Percentiles rank a stretch among this genome's conserved stretches.
Evolutionary conservation across 371 early-diverging fungal genomes (phyloP).

Genomic region (Apophysomyces elegans): DNA sequence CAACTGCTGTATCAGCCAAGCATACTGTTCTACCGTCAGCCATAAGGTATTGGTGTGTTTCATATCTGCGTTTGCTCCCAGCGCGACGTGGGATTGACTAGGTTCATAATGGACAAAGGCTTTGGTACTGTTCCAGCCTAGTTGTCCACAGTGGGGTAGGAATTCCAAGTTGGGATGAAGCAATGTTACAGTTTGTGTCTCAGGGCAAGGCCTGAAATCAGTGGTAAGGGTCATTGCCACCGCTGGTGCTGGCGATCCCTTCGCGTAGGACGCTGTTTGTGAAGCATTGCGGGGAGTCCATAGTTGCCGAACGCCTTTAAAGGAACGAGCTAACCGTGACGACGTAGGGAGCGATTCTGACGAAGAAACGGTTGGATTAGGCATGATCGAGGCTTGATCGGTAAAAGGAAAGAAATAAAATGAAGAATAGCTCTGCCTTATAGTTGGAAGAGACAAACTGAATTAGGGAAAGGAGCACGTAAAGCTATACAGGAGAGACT

Average conservation of each 20-base stretch:
- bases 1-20: slow-evolving; percentile 42
- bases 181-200: slow-evolving; percentile 20
- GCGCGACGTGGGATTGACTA: slow-evolving; percentile 24
- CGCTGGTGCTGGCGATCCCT: background rate
- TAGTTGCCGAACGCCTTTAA: slow-evolving; percentile 8
- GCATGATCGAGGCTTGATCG: slow-evolving; percentile 6
- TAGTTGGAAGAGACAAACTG: slow-evolving; percentile 8
- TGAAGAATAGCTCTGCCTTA: slow-evolving; percentile 8
- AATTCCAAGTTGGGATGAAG: slow-evolving; percentile 23
- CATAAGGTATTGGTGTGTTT: slow-evolving; percentile 27
- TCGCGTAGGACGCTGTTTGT: background rate
- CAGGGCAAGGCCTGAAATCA: slow-evolving; percentile 17
- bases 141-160: slow-evolving; percentile 20
- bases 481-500: slow-evolving; percentile 2
- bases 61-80: slow-evolving; percentile 35
- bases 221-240: slow-evolving; percentile 38
- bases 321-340: slow-evolving; percentile 2
- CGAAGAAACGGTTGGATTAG: slow-evolving; percentile 6
- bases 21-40: slow-evolving; percentile 39
- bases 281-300: slow-evolving; percentile 4
- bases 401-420: slow-evolving; percentile 3
- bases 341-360: slow-evolving; percentile 11
- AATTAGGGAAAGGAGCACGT: slow-evolving; percentile 11
- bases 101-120: slow-evolving; percentile 49
- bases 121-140: slow-evolving; percentile 15